phyloP scores from a whole-genome alignment of 306 rosid species.

The Abrus precatorius region DNA sequence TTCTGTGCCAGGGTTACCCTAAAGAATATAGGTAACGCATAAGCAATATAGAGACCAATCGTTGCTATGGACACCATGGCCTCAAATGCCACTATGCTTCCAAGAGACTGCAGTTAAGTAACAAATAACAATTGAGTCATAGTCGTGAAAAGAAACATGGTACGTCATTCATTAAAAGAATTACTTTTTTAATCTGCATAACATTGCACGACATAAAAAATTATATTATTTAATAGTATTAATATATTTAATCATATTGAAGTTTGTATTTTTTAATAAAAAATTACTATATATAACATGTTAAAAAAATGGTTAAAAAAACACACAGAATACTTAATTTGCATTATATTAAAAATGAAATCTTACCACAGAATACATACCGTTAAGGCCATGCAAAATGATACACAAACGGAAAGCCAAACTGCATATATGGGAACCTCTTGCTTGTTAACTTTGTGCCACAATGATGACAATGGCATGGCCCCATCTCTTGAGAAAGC shows the following conservation, averaged over 20 bases:
- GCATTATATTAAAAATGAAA: neutral
- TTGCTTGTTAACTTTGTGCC: constrained; percentile 88
- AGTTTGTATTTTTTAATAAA: too few relatives aligned
- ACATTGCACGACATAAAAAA: too few relatives aligned
- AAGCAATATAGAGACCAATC: constrained; percentile 90
- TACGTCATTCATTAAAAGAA: too few relatives aligned
- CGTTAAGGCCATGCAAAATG: constrained; percentile 94
- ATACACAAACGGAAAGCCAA: constrained; percentile 82
- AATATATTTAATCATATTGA: too few relatives aligned
- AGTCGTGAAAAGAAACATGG: neutral
- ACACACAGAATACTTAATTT: neutral
- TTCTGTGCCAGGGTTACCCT: constrained; percentile 87
- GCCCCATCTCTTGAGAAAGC: constrained; percentile 99
- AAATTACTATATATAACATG: too few relatives aligned
- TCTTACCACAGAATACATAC: constrained; percentile 52
- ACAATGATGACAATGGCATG: constrained; percentile 87
- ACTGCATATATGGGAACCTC: constrained; percentile 92
- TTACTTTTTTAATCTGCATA: too few relatives aligned
- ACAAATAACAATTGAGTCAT: constrained; percentile 41
- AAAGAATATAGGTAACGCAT: constrained; percentile 90
- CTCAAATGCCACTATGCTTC: constrained; percentile 91
- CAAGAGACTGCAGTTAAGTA: constrained; percentile 81
- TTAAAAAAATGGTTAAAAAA: too few relatives aligned
- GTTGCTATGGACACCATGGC: constrained; percentile 98
- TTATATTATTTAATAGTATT: too few relatives aligned